A percentile compares a stretch with the other conserved stretches of the same genome.
Evolutionary conservation across 2,329 filamentous ascomycete species (phyloP).

Genomic region (Cordyceps fumosorosea): DNA sequence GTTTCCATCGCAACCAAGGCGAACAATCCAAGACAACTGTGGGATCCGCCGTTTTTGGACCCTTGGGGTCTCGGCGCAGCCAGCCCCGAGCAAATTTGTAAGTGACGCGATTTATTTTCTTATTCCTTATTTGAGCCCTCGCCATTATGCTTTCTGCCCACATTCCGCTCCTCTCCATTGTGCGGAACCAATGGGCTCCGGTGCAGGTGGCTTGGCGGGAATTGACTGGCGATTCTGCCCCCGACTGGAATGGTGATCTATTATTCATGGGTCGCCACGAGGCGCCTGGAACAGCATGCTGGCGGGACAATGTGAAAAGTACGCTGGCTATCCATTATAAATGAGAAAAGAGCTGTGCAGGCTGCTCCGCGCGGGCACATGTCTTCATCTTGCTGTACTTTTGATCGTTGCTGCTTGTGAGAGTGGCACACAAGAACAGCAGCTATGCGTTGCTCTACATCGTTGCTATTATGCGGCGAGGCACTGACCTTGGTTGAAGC

Average conservation of each 20-base stretch:
- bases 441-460: not conserved
- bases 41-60: not conserved
- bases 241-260: conserved; percentile 9
- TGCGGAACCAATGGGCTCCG: not conserved
- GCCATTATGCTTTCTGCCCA: not conserved
- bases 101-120: not conserved
- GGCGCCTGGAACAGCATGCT: not conserved
- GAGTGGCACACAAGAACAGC: not conserved
- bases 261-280: conserved; percentile 5
- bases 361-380: not conserved
- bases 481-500: conserved; percentile 5
- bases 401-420: not conserved
- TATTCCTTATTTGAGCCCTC: not conserved
- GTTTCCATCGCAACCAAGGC: conserved; percentile 8
- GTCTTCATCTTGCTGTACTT: not conserved
- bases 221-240: not conserved
- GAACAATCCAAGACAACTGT: not conserved
- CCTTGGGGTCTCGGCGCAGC: not conserved
- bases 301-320: not conserved
- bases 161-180: conserved; percentile 4
- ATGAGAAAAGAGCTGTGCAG: not conserved
- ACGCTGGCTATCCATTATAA: not conserved
- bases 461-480: not conserved
- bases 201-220: not conserved
- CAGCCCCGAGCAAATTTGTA: not conserved